Conservation (phyloP, 2,329 filamentous ascomycete genomes). For the Fonsecaea erecta region DNA sequence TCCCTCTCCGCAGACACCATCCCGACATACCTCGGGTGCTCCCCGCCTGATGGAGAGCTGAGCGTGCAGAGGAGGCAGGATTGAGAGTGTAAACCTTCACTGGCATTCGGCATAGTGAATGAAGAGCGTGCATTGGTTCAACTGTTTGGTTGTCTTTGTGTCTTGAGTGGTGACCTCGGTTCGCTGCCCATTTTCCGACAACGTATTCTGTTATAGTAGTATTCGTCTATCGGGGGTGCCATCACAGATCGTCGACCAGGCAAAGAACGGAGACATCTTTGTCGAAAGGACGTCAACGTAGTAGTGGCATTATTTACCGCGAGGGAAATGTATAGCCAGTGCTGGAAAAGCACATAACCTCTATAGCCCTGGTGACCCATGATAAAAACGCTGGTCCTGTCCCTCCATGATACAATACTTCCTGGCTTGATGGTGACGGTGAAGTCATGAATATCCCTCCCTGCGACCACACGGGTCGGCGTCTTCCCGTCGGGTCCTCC, state of each 20-base stretch:
- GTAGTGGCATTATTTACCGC: not conserved
- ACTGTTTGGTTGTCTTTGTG: no score
- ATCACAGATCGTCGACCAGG: no score
- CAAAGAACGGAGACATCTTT: not conserved
- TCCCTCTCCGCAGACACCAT: not conserved
- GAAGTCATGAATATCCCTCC: not conserved
- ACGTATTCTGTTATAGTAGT: no score
- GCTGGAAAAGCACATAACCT: not conserved
- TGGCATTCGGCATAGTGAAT: not conserved
- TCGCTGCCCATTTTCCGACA: no score
- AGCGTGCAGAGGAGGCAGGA: not conserved
- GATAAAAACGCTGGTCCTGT: not conserved
- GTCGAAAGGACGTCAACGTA: not conserved
- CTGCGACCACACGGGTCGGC: not conserved
- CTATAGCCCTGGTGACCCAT: not conserved
- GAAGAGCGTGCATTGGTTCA: not conserved
- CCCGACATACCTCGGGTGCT: not conserved
- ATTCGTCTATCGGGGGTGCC: no score
- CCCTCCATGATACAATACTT: not conserved
- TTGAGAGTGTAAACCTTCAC: not conserved
- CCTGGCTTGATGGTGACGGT: not conserved
- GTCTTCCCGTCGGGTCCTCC: not conserved
- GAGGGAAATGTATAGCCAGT: not conserved
- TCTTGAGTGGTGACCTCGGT: no score
- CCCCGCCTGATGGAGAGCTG: not conserved